Base-by-base conservation (phyloP, 2,329 filamentous ascomycete genomes). In the Shiraia sp. region DNA sequence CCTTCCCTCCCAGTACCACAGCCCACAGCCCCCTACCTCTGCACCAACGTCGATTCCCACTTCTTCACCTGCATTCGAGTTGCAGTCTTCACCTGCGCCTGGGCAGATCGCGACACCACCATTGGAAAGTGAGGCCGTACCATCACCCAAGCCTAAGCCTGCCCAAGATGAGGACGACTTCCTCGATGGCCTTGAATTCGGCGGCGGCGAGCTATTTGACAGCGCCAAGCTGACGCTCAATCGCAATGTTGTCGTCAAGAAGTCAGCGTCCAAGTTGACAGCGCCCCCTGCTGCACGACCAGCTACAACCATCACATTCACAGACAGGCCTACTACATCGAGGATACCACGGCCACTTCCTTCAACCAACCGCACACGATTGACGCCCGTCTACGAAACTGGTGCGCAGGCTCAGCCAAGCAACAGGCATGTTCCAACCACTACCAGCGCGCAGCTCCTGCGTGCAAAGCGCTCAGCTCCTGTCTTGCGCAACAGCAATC, bases 331-430 rank as follows among this genome's bases (percentile, higher is more conserved):
- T 7, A 57, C 66, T 14, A 64, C 71, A 31, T 93, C 90, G 24
- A 85, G 90, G 42, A 86, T 96, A 46, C 90, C 92, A 26, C 82
- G 90, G 36, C 86, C 91, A 25, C 77, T 86, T 40, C 71, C 71
- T 25, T 81, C 85, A 4, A 61, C 71, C 12, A 65, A 59, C 14
- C 72, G 72, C 38, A 68, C 70, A 7, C 85, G 86, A 13, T 78
- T 97, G n/a, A 92, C 95, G 63, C 90, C 92, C 15, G 90, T 97
- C 5, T 95, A 90, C 27, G 92, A 97, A 71, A 90, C 85, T 52
- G 90, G 90, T 36, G 89, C 85, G 3, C 82, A 51, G 81, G 82
- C 70, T 72, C 86, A 52, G 73, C 82, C 40, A 78, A 82, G 40
- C 77, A 86, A 14, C 78, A 80, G 45, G 22, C 69, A 70, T 36